Evolutionary conservation across 2,329 filamentous ascomycete genomes (phyloP).

Genomic region (Didymella arachidicola): DNA sequence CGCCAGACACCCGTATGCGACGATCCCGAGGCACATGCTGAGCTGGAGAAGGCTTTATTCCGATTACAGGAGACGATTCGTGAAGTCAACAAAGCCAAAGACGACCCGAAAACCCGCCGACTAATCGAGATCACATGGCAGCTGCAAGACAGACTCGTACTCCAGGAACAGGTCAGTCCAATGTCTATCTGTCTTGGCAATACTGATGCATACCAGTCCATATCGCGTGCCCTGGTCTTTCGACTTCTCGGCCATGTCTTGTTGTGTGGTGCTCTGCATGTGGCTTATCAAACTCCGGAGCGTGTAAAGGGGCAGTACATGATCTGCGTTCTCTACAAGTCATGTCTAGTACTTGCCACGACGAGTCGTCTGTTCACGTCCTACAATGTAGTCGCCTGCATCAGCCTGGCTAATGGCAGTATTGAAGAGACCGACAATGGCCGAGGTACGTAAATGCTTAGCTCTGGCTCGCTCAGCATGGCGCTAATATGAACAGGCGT

Average conservation of each 20-base stretch:
- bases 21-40: conserved; percentile 81
- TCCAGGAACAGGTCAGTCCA: conserved; percentile 71
- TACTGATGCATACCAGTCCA: conserved; percentile 27
- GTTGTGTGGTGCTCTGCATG: conserved; percentile 82
- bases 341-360: conserved; percentile 78
- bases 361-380: conserved; percentile 68
- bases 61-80: conserved; percentile 76
- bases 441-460: conserved; percentile 61
- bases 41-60: conserved; percentile 76
- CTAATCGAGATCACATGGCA: conserved; percentile 83
- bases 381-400: conserved; percentile 78
- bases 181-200: not conserved
- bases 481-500: conserved; percentile 64
- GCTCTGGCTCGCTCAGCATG: not conserved
- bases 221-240: conserved; percentile 60
- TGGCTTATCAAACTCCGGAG: conserved; percentile 78
- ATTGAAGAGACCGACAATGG: conserved; percentile 79
- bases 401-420: conserved; percentile 70
- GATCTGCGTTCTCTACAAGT: conserved; percentile 82
- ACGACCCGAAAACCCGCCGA: conserved; percentile 73
- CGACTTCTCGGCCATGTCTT: conserved; percentile 80
- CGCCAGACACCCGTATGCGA: conserved; percentile 85
- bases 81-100: conserved; percentile 84
- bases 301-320: conserved; percentile 80
- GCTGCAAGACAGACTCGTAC: conserved; percentile 80